Percentiles rank a stretch among this genome's conserved stretches.
phyloP scores from a whole-genome alignment of 305 asterid species.

The Solanum aculeatissimum region DNA sequence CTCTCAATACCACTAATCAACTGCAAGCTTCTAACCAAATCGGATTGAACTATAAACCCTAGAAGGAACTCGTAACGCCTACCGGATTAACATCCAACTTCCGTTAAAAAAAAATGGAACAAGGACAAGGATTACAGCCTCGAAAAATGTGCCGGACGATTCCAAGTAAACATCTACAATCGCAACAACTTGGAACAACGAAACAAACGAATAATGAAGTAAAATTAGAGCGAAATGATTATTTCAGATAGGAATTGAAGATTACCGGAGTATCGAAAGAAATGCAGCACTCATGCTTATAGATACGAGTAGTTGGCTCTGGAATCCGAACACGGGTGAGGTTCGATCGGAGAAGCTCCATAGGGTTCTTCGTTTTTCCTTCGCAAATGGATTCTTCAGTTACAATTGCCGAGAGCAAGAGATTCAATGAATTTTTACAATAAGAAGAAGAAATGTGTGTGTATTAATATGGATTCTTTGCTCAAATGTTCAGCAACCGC shows the following conservation, averaged over 20 bases:
- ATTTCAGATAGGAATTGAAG: neutral
- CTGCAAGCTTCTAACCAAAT: neutral
- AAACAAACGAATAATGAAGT: neutral
- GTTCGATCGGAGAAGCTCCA: conserved; percentile 89
- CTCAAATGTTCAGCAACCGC: neutral
- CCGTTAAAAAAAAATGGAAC: neutral
- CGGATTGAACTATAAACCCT: neutral
- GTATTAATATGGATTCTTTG: neutral
- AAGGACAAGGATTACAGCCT: neutral
- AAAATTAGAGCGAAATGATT: neutral
- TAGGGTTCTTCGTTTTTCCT: conserved; percentile 4
- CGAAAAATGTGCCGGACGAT: neutral
- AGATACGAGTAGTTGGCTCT: conserved; percentile 89
- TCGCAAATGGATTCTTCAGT: neutral
- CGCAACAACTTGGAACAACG: neutral
- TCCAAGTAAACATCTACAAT: neutral
- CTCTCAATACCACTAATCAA: neutral
- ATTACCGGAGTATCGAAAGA: conserved; percentile 88
- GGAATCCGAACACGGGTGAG: conserved; percentile 90
- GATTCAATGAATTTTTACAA: neutral
- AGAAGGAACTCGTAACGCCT: neutral
- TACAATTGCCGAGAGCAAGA: neutral
- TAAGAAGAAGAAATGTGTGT: neutral
- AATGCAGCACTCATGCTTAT: conserved; percentile 93
- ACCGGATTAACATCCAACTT: neutral